Conservation (phyloP, 2,329 filamentous ascomycete genomes). For the Botrytis hyacinthi region DNA sequence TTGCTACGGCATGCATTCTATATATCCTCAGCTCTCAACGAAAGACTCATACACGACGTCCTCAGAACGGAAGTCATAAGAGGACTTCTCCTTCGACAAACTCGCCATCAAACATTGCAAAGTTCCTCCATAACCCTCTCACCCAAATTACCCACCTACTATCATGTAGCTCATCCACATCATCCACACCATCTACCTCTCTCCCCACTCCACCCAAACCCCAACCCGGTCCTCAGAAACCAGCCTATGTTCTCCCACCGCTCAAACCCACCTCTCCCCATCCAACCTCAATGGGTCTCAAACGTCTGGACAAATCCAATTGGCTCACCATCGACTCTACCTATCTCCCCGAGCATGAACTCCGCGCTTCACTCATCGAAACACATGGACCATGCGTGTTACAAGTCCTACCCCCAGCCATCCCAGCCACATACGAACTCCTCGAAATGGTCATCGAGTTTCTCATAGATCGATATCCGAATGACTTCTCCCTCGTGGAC, state of each 20-base stretch:
- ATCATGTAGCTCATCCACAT: background rate
- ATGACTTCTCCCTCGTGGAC: conserved; percentile 42
- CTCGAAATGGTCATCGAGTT: conserved; percentile 47
- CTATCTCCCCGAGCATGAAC: conserved; percentile 45
- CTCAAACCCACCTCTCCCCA: conserved; percentile 16
- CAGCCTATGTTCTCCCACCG: conserved; percentile 2
- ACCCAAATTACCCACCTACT: background rate
- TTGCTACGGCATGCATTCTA: conserved; percentile 14
- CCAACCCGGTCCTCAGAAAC: background rate
- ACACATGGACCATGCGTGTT: conserved; percentile 44
- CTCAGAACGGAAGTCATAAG: background rate
- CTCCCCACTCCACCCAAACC: background rate
- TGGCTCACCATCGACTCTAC: conserved; percentile 50
- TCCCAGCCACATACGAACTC: conserved; percentile 48
- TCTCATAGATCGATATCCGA: conserved; percentile 45
- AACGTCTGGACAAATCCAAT: conserved; percentile 45
- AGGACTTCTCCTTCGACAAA: conserved; percentile 7
- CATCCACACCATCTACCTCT: background rate
- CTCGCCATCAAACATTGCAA: background rate
- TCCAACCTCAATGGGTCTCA: conserved; percentile 48
- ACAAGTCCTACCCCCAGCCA: conserved; percentile 45
- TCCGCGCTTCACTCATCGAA: conserved; percentile 44
- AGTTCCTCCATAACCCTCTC: background rate
- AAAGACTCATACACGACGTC: background rate
- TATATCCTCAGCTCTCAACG: conserved; percentile 10